These are phyloP conservation scores for Verticillium tricorpus DNA, from an alignment of 2,329 filamentous ascomycete species.

Conservation along the genomic window DNA sequence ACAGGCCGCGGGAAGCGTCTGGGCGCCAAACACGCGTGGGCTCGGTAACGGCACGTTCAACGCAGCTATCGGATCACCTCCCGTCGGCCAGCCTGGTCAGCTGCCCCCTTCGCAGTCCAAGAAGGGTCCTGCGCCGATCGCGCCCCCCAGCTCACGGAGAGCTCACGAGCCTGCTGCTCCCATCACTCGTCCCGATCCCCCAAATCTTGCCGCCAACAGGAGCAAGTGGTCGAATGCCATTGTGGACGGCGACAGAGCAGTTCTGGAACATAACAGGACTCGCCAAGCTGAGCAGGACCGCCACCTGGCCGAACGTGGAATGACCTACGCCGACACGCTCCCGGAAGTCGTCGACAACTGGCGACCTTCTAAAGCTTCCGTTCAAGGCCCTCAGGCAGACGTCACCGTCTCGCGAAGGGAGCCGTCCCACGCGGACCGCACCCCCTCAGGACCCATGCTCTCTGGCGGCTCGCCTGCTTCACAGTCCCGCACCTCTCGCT, in stretches of 20 bases:
- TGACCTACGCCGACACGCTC: conserved; percentile 39
- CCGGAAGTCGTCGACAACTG: conserved; percentile 50
- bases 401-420: conserved; percentile 28
- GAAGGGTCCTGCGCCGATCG: conserved; percentile 42
- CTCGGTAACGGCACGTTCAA: conserved; percentile 77
- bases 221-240: conserved; percentile 39
- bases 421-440: conserved; percentile 25
- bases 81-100: conserved; percentile 24
- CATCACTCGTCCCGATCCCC: not conserved
- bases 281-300: conserved; percentile 37
- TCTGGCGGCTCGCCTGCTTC: conserved; percentile 25
- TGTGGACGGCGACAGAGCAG: conserved; percentile 41
- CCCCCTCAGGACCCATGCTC: conserved; percentile 2
- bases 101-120: conserved; percentile 20
- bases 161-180: conserved; percentile 9
- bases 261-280: conserved; percentile 31
- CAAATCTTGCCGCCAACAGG: not conserved
- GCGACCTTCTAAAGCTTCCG: conserved; percentile 28
- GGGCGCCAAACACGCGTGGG: conserved; percentile 69
- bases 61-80: conserved; percentile 32
- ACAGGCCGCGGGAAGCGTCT: conserved; percentile 56
- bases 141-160: conserved; percentile 24
- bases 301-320: conserved; percentile 38
- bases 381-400: not conserved
- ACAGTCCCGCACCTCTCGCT: conserved; percentile 50